Conservation (phyloP, 305 asterid genomes). For the Plantago lanceolata region DNA sequence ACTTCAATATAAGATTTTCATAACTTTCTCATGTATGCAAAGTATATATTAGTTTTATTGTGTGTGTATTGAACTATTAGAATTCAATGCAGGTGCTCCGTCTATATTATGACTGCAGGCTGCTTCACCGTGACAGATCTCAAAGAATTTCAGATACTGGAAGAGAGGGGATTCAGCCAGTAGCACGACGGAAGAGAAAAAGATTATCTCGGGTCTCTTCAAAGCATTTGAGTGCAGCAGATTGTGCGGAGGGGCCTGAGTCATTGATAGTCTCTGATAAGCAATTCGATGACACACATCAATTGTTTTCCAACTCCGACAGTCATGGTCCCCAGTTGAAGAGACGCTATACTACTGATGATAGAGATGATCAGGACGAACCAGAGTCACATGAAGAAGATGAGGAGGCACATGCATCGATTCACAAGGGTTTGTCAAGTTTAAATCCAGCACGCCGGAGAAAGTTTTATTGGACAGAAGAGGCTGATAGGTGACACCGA, state of each 20-base stretch:
- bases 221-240: slow-evolving; percentile 34
- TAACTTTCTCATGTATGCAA: neutral
- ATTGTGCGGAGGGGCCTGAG: slow-evolving; percentile 31
- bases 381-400: slow-evolving; percentile 49
- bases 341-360: slow-evolving; percentile 31
- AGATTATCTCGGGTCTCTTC: slow-evolving; percentile 35
- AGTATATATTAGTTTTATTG: slow-evolving; percentile 7
- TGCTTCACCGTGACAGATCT: slow-evolving; percentile 38
- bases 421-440: slow-evolving; percentile 48
- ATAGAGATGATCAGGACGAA: slow-evolving; percentile 32
- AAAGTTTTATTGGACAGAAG: slow-evolving; percentile 80
- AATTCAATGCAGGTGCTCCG: slow-evolving; percentile 71
- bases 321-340: slow-evolving; percentile 33
- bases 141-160: slow-evolving; percentile 40
- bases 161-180: slow-evolving; percentile 32
- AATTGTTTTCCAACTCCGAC: slow-evolving; percentile 27
- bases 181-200: slow-evolving; percentile 49
- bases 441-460: slow-evolving; percentile 46
- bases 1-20: no score
- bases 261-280: slow-evolving; percentile 30
- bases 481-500: slow-evolving; percentile 70
- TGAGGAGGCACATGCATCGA: slow-evolving; percentile 35
- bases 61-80: slow-evolving; percentile 14
- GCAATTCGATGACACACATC: slow-evolving; percentile 37
- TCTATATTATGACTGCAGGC: slow-evolving; percentile 63